A percentile compares a stretch with the other conserved stretches of the same genome.
phyloP scores from a whole-genome alignment of 179 eudicot genomes.

The Spinacia oleracea region DNA sequence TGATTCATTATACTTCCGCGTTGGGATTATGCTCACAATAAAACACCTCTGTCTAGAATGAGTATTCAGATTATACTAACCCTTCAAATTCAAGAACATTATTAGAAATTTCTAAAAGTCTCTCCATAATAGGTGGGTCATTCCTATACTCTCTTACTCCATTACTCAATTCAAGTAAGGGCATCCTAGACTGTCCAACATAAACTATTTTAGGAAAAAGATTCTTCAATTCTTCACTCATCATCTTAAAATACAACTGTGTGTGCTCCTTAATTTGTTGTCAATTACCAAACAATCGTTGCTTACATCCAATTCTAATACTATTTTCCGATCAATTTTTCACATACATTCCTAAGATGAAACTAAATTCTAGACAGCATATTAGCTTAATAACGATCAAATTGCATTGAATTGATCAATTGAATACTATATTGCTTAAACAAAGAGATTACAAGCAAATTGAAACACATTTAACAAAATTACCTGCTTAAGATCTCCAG shows the following conservation, averaged over 20 bases:
- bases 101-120: not conserved
- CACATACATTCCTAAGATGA: not conserved
- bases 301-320: not conserved
- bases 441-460: not conserved
- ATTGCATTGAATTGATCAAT: not conserved
- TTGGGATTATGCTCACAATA: not conserved
- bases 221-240: too few species aligned
- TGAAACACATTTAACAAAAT: not conserved
- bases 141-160: not conserved
- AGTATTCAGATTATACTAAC: not conserved
- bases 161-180: not conserved
- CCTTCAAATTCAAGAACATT: not conserved
- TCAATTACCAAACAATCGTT: not conserved
- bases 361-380: not conserved
- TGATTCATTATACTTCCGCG: not conserved
- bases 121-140: not conserved
- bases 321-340: not conserved
- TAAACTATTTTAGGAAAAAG: too few species aligned
- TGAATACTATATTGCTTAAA: not conserved
- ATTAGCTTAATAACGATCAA: not conserved
- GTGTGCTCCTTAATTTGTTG: not conserved
- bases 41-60: not conserved
- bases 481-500: constrained; percentile 68
- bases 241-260: not conserved
- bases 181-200: not conserved